Evolutionary conservation across 2,329 filamentous ascomycete genomes (phyloP).

Genomic region (Chalara sp.): DNA sequence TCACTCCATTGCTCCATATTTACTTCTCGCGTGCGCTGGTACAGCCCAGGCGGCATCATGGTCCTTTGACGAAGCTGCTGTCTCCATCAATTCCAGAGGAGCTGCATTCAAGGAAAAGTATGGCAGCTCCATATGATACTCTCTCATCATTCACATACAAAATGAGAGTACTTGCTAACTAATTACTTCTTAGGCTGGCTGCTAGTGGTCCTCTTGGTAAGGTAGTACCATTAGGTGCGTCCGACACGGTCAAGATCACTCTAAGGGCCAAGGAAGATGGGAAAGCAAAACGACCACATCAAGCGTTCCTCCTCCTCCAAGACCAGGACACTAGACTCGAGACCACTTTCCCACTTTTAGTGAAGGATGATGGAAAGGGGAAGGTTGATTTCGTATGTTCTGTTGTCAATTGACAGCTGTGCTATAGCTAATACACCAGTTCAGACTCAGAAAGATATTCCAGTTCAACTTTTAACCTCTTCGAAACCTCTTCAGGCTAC

Average conservation of each 20-base stretch:
- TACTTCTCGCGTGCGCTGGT: constrained; percentile 34
- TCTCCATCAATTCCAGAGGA: constrained; percentile 54
- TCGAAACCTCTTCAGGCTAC: constrained; percentile 67
- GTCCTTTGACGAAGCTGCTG: constrained; percentile 67
- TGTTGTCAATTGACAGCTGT: not conserved
- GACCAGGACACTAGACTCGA: constrained; percentile 73
- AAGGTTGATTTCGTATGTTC: constrained; percentile 72
- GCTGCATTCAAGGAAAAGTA: constrained; percentile 57
- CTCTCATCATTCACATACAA: not conserved
- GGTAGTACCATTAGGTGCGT: constrained; percentile 55
- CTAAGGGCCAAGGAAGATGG: constrained; percentile 76
- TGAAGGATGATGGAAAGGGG: constrained; percentile 86
- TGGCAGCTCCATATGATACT: constrained; percentile 20
- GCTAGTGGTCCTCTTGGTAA: constrained; percentile 40
- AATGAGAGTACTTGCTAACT: not conserved
- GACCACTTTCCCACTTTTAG: constrained; percentile 73
- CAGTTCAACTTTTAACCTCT: constrained; percentile 68
- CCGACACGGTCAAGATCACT: constrained; percentile 73
- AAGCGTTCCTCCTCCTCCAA: constrained; percentile 81
- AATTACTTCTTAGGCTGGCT: constrained; percentile 17
- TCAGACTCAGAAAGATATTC: constrained; percentile 84
- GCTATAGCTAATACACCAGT: constrained; percentile 14
- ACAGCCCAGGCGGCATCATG: constrained; percentile 45
- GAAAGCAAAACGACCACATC: constrained; percentile 79
- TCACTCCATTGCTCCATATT: constrained; percentile 33